Conservation (phyloP, 805 yeast species). For the Candida broadrunensis region DNA sequence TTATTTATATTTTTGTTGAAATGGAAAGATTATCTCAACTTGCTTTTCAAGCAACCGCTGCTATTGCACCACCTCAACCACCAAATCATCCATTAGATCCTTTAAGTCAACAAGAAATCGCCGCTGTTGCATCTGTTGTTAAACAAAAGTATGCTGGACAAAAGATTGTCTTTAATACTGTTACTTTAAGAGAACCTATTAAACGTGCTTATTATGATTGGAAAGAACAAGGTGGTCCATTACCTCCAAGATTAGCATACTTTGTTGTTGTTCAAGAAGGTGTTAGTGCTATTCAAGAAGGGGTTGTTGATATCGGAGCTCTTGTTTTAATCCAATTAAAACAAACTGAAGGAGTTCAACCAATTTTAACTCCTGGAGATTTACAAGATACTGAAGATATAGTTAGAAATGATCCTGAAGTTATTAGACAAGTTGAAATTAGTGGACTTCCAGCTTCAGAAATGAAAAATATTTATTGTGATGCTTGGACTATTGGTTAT, state of each 20-base stretch:
- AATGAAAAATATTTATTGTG: slow-evolving; percentile 61
- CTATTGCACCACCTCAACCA: slow-evolving; percentile 49
- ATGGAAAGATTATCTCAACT: slow-evolving; percentile 70
- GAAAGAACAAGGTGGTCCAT: slow-evolving; percentile 59
- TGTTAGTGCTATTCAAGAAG: slow-evolving; percentile 65
- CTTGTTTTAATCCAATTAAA: slow-evolving; percentile 46
- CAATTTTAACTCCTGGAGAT: slow-evolving; percentile 71
- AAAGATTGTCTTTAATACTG: slow-evolving; percentile 58
- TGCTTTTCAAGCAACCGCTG: slow-evolving; percentile 58
- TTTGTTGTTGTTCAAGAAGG: slow-evolving; percentile 60
- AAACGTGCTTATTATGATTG: slow-evolving; percentile 61
- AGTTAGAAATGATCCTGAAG: slow-evolving; percentile 67
- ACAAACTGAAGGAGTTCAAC: slow-evolving; percentile 61
- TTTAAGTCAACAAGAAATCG: slow-evolving; percentile 59
- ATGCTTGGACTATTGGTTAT: slow-evolving; percentile 69
- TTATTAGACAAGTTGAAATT: slow-evolving; percentile 67
- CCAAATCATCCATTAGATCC: slow-evolving; percentile 75
- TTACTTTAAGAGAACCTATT: slow-evolving; percentile 69
- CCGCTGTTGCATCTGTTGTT: slow-evolving; percentile 51
- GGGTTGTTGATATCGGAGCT: slow-evolving; percentile 57
- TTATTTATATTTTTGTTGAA: no score
- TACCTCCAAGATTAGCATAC: slow-evolving; percentile 68
- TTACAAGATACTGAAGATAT: slow-evolving; percentile 59
- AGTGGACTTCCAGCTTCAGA: slow-evolving; percentile 65
- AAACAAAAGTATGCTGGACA: slow-evolving; percentile 46